Evolutionary conservation across 345 rosid genomes (phyloP), one percentile per base, ranked within the genome.

Genomic region (Capsella bursapastoris): DNA sequence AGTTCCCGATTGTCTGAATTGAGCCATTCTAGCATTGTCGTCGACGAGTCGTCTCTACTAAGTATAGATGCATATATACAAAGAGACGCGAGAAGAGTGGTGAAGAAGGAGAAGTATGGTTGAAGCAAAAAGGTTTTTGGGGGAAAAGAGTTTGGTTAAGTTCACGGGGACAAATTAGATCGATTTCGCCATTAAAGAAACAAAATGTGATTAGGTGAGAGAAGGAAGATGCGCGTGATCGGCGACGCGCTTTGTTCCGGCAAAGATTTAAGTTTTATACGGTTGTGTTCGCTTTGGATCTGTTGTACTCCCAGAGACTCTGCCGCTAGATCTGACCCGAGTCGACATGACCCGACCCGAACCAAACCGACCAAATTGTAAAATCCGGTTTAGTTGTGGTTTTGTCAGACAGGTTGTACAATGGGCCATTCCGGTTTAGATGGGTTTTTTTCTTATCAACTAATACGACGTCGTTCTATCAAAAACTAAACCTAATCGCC

Each of bases 1-100:
- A 8, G 81, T 80, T 64, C 93, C 94, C 27, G 86, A 88, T 82
- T 90, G 99, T 89, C 99, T 87, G 84, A 75, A 83, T 85, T 88
- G 99, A 79, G 91, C 89, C 99, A 95, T 91, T 71, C 22, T 82
- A 66, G 83, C 86, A 86, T 84, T 81, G 79, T 74, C 5, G 35
- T 67, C n/a, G 57, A 57, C 22, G 45, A 67, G 38, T 45, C 27
- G 60, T 47, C 49, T 65, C 69, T 70, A 31, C 48, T 64, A 67
- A 12, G 53, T 60, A 48, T 41, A 57, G 27, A 41, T 18, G 12
- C 63, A 73, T 62, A 61, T n/a, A 55, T 11, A 43, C 5, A 66
- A 0, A 7, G 6, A 67, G 45, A 32, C 22, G 25, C 27, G 4
- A 47, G 25, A 57, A 34, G 45, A 38, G 32, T 32, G 18, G 22